Evolutionary conservation across 139 green algal genomes (phyloP).

Genomic region (Nannochloris sp.): DNA sequence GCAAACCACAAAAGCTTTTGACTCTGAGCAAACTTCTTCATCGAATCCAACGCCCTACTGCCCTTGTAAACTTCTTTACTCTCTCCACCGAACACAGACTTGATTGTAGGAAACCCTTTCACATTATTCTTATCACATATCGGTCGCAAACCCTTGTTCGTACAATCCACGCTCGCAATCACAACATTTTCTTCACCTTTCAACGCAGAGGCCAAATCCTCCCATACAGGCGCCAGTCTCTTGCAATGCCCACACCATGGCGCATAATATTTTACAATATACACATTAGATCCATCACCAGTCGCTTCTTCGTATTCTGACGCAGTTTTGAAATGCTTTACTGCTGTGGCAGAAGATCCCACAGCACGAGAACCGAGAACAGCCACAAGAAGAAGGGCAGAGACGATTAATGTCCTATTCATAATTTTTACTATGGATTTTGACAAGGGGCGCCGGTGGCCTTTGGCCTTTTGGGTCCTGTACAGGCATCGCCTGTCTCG

Average conservation of each 20-base stretch:
- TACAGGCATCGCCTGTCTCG: too few species aligned
- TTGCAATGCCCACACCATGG: constrained; percentile 21
- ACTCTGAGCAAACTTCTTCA: constrained; percentile 15
- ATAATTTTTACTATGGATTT: too few species aligned
- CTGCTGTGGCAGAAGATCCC: too few species aligned
- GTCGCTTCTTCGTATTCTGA: too few species aligned
- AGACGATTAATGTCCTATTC: too few species aligned
- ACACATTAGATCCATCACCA: constrained; percentile 10
- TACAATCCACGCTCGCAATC: constrained; percentile 29
- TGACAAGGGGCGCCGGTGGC: too few species aligned
- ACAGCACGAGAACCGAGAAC: too few species aligned
- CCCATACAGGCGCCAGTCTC: constrained; percentile 26
- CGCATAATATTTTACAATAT: constrained; percentile 23
- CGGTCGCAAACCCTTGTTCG: constrained; percentile 9
- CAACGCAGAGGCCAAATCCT: constrained; percentile 13
- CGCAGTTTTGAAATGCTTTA: too few species aligned
- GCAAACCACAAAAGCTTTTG: constrained; percentile 8
- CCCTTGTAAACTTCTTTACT: constrained; percentile 15
- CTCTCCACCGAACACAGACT: constrained; percentile 15
- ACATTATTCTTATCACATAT: constrained; percentile 25
- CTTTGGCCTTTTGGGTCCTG: too few species aligned
- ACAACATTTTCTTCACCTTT: constrained; percentile 14
- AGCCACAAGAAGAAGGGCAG: too few species aligned
- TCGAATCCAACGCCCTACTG: constrained; percentile 9
- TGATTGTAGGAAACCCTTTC: constrained; percentile 26